Base-by-base conservation (phyloP, 805 yeast species). In the Zygosaccharomyces gambellarensis region DNA sequence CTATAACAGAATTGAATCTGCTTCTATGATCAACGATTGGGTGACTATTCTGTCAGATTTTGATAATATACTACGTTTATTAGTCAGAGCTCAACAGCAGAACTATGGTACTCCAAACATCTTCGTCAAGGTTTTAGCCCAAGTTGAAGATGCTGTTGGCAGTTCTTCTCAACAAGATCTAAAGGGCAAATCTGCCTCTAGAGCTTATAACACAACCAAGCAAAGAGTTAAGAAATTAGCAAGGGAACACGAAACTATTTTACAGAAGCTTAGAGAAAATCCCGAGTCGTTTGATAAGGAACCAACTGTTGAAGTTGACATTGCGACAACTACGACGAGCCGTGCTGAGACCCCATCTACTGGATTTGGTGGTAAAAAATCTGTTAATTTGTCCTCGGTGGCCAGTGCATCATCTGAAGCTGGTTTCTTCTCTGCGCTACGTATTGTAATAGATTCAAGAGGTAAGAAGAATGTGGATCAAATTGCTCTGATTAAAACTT, bases 391-490 rank as follows among this genome's bases (percentile, higher is more conserved):
- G 40, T 58, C 69, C 5, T 61, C 71, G 5, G 61, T 60, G 17
- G 68, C 67, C 12, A 51, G 59, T 23, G 67, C 67, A 31, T 64
- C 70, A 8, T 67, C 65, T 21, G 72, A 66, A 49, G 75, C 72
- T 14, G 77, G 74, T 49, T 82, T 90, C 49, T 89, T 90, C 74
- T 74, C 82, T 49, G 80, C 86, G 31, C 76, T 94, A 66, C 79
- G 84, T 66, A 70, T 81, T 47, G 82, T 94, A 49, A 73, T 86
- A 52, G 98, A 94, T 70, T 77, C 90, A 44, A 84, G 99, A 73
- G 99, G 99, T 75, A 90, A 90, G 77, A 92, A 88, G 76, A 90
- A 88, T 68, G 85, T 89, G 54, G 96, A 92, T 68, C 81, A 83
- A 55, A 68, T 66, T 54, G 95, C 87, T 68, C 96, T 92, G 70